Conservation (phyloP, 2,329 filamentous ascomycete species). For the Cladosporium oxysporum region DNA sequence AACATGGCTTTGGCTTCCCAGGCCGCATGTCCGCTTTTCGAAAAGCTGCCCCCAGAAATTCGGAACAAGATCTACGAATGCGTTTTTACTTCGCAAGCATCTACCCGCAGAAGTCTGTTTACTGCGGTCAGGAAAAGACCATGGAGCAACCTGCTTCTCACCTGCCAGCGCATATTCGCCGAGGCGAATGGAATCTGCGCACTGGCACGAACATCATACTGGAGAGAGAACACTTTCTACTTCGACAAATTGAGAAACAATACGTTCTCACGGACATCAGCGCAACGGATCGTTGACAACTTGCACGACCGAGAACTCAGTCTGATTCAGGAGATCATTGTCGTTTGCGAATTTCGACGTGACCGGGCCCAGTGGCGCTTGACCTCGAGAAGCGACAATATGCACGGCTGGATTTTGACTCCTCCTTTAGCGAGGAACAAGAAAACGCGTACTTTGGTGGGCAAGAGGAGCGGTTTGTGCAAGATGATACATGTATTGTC, state of each 20-base stretch:
- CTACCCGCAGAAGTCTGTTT: too few species aligned
- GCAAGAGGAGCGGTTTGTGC: too few species aligned
- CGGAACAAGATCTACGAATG: not conserved
- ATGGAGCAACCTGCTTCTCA: not conserved
- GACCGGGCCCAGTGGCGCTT: not conserved
- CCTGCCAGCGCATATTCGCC: not conserved
- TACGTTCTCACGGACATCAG: not conserved
- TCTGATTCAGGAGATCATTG: not conserved
- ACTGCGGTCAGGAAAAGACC: not conserved
- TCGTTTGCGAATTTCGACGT: not conserved
- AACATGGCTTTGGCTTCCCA: not conserved
- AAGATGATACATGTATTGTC: too few species aligned
- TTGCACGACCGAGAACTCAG: not conserved
- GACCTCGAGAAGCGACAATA: not conserved
- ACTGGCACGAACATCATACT: not conserved
- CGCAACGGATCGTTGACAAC: not conserved
- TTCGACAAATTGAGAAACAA: not conserved
- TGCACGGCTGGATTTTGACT: not conserved
- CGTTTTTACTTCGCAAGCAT: not conserved
- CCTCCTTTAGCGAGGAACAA: too few species aligned
- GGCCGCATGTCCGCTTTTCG: not conserved
- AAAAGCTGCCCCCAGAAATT: not conserved
- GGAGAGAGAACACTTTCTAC: not conserved
- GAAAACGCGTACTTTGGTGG: too few species aligned
- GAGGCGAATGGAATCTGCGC: not conserved